Conservation (phyloP, 1,284 basidiomycete species). For the Abortiporus biennis region DNA sequence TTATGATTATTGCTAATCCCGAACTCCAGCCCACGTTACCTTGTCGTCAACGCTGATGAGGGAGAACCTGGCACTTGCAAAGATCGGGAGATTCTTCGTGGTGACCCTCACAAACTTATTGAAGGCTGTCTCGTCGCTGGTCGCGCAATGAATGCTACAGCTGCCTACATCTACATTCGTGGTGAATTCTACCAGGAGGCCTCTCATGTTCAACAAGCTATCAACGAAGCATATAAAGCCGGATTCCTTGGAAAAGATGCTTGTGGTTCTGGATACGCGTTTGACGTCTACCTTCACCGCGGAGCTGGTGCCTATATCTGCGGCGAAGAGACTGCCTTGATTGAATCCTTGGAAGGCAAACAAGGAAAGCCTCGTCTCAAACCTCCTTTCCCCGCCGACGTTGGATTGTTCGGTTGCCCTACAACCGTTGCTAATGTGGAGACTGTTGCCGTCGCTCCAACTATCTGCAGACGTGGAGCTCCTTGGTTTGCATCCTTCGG, state of each 20-base stretch:
- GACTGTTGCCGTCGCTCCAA: constrained; percentile 96
- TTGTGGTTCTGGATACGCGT: constrained; percentile 88
- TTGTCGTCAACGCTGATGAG: constrained; percentile 98
- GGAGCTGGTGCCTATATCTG: constrained; percentile 99
- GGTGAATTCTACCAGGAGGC: constrained; percentile 98
- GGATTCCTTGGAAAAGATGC: constrained; percentile 93
- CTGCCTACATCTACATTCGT: constrained; percentile 98
- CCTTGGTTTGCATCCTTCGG: constrained; percentile 96
- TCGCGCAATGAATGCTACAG: constrained; percentile 96
- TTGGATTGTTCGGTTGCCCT: constrained; percentile 94
- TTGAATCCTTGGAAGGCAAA: constrained; percentile 96
- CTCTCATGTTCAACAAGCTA: constrained; percentile 88
- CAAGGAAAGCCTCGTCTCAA: constrained; percentile 98
- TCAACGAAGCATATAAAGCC: constrained; percentile 90
- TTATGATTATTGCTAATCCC: too few species aligned
- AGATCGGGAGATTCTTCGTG: constrained; percentile 96
- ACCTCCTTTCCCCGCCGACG: constrained; percentile 99
- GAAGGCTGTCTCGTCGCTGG: constrained; percentile 98
- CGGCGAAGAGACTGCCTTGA: constrained; percentile 97
- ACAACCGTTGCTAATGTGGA: constrained; percentile 98
- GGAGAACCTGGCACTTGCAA: constrained; percentile 99
- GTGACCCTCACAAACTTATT: constrained; percentile 97
- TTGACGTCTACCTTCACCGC: constrained; percentile 96
- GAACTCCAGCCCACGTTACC: constrained; percentile 74
- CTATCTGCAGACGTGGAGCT: constrained; percentile 88